Base-by-base conservation (phyloP, 2,329 filamentous ascomycete species). In the Cercospora sp. region DNA sequence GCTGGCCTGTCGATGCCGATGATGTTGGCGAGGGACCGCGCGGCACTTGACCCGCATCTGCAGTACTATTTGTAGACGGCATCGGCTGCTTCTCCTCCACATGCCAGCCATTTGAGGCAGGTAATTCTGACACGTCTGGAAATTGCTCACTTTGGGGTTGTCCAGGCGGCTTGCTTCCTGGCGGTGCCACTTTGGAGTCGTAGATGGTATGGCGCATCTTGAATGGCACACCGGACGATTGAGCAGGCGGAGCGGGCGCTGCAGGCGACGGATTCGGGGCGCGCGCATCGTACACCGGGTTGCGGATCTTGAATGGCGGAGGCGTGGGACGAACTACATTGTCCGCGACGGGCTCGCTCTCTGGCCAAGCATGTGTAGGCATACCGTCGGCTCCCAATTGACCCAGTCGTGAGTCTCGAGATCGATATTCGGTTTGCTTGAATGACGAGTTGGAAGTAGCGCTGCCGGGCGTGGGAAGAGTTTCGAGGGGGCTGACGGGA, bases 361-460 rank as follows among this genome's bases (percentile, higher is more conserved):
- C 69, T 63, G 67, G 70, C 51, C 72, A 70, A 8, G 73, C 71
- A 59, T 71, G 66, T 40, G 71, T 73, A 42, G 75, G 75, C 75
- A 76, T 75, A 18, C 75, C 75, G 68, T 76, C 75, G 42, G 74
- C 73, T 31, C 75, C 75, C 8, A 76, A 45, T 48, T 73, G 66
- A 31, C 72, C 70, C 33, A 76, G 69, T 45, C 73, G 68, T 33
- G 74, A 72, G 23, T 74, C 71, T 60, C 72, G 67, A 7, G 69
- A 67, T 57, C 70, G 64, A 64, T 72, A 71, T 31, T 64, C 65
- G 60, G 63, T 67, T 33, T 64, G 63, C 28, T 65, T 68, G 55
- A 66, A 62, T 18, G 66, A 62, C 12, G 63, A 33, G 45, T 20
- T 63, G 28, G 51, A 48, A 26, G 65, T 53, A 10, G 60, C 28